A percentile compares a stretch with the other conserved stretches of the same genome.
phyloP scores from a whole-genome alignment of 345 rosid species.

The Populus deltoides region DNA sequence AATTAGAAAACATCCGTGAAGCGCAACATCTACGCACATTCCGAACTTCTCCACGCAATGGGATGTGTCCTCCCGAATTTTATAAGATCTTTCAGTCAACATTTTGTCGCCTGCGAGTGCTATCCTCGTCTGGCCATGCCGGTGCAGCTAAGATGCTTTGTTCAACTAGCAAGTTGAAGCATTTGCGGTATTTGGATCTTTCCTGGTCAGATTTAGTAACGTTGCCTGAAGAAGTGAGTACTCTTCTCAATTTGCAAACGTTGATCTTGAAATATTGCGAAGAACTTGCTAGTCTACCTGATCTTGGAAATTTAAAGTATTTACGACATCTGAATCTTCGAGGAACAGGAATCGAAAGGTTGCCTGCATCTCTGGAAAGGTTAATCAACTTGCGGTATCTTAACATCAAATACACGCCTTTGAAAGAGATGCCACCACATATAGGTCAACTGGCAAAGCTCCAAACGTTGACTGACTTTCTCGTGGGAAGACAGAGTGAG shows the following conservation, averaged over 20 bases:
- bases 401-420: background rate
- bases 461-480: background rate
- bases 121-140: background rate
- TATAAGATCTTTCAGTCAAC: background rate
- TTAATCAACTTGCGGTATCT: conserved; percentile 9
- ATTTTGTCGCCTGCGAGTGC: background rate
- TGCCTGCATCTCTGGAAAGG: background rate
- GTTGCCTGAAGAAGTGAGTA: background rate
- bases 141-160: background rate
- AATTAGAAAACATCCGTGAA: background rate
- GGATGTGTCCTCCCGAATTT: too few relatives aligned
- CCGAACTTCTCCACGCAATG: too few relatives aligned
- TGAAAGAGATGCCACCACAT: background rate
- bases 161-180: background rate
- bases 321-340: background rate
- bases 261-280: background rate
- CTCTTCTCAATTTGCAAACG: background rate
- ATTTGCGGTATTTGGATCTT: conserved; percentile 5
- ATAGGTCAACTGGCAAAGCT: background rate
- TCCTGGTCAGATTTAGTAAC: background rate
- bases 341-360: background rate
- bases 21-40: background rate
- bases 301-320: background rate
- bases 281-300: background rate
- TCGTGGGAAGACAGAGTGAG: background rate